Evolutionary conservation across 2,329 filamentous ascomycete species (phyloP), one percentile per base, ranked within the genome.

Genomic region (Trichoderma cornu-damae): DNA sequence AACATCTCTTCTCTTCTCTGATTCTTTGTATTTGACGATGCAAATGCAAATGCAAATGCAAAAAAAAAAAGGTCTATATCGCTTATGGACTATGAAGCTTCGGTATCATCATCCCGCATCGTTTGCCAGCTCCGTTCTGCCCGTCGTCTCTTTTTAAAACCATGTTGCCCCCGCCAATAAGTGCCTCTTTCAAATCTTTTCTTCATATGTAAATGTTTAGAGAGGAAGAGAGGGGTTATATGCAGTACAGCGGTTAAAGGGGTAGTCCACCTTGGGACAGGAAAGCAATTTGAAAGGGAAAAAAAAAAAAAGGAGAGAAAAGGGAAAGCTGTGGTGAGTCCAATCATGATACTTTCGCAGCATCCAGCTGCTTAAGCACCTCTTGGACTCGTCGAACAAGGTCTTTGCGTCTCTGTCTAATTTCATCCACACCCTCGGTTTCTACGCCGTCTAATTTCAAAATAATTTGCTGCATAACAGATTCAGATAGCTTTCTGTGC

Each of bases 401-500:
- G 58, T 85, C 86, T 74, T 88, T 92, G 66, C 89, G 76, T 68
- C 77, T 81, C 11, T 78, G 72, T 61, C 88, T 78, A 24, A 87
- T 83, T 11, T 86, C 83, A 8, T 75, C 69, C 62, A 89, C 83
- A 4, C 87, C 88, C 47, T 87, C 85, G 0, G 85, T 86, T 63
- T 93, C 88, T 2, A 93, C 83, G 20, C 80, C 85, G 68, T 94
- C 89, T 37, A 90, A 71, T 73, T 92, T 93, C 62, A 94, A 73
- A 35, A 93, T 67, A 2, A 91, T 83, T 64, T 91, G 87, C 61
- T 86, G 83, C 77, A 94, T 77, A 37, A 91, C 80, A 4, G 86
- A 89, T 75, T 94, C 89, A 3, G 83, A 85, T 16, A 94, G 70
- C 68, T 82, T 86, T 68, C 87, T 85, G 69, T 93, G 86, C 66